These are phyloP conservation scores for Pythium brassicae DNA, from an alignment of 352 stramenopile genomes.

Conservation along the genomic window DNA sequence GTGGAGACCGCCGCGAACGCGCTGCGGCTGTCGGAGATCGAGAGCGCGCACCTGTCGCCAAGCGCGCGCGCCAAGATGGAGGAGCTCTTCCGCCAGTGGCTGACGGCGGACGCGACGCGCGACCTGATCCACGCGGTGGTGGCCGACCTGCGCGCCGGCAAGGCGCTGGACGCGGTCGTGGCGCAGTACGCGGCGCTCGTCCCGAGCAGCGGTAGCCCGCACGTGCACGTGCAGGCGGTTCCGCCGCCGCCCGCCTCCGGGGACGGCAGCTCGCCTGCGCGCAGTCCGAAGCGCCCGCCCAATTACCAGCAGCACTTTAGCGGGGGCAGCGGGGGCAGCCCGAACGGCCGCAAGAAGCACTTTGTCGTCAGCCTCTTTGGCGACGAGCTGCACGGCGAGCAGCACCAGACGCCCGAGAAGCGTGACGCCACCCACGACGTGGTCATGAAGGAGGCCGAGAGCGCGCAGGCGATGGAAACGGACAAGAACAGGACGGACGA, in stretches of 20 bases:
- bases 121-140: slow-evolving; percentile 83
- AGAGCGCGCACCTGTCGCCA: slow-evolving; percentile 71
- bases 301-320: slow-evolving; percentile 78
- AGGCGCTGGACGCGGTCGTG: slow-evolving; percentile 49
- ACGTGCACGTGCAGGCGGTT: background rate
- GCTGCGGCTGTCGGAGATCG: slow-evolving; percentile 77
- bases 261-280: slow-evolving; percentile 30
- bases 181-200: slow-evolving; percentile 17
- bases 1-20: slow-evolving; percentile 14
- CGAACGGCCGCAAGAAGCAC: slow-evolving; percentile 54
- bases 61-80: slow-evolving; percentile 86
- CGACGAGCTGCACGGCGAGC: slow-evolving; percentile 54
- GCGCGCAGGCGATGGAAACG: slow-evolving; percentile 26
- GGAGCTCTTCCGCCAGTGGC: slow-evolving; percentile 83
- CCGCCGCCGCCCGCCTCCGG: background rate
- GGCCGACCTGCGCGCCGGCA: slow-evolving; percentile 69
- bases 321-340: slow-evolving; percentile 19
- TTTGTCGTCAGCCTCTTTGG: slow-evolving; percentile 74
- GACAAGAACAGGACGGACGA: slow-evolving; percentile 10
- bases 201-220: background rate
- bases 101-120: slow-evolving; percentile 82
- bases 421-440: slow-evolving; percentile 11
- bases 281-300: slow-evolving; percentile 75
- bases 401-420: slow-evolving; percentile 6
- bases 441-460: slow-evolving; percentile 27